Evolutionary conservation across 2,329 filamentous ascomycete species (phyloP).

Genomic region (Rhynchosporium graminicola): DNA sequence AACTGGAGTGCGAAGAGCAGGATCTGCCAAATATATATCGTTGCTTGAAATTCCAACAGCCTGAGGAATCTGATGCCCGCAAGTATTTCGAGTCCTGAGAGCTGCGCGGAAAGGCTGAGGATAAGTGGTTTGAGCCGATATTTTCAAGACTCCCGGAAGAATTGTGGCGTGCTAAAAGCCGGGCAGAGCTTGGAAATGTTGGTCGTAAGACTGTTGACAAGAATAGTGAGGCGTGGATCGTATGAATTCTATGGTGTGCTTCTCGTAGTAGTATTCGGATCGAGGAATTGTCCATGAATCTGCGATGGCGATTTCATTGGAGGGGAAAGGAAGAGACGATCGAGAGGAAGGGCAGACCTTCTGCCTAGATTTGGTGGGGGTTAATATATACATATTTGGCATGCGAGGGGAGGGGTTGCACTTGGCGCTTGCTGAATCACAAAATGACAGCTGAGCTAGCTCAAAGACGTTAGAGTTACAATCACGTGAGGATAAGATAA

Average conservation of each 20-base stretch:
- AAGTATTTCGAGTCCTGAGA: not conserved
- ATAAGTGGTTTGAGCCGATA: conserved; percentile 10
- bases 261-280: not conserved
- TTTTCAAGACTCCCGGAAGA: not conserved
- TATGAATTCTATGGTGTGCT: conserved; percentile 1
- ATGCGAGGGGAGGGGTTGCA: not conserved
- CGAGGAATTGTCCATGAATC: conserved; percentile 3
- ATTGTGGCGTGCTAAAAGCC: conserved; percentile 10
- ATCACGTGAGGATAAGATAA: conserved; percentile 7
- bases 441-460: not conserved
- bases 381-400: not conserved
- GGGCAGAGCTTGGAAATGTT: not conserved
- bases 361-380: not conserved
- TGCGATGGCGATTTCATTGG: not conserved
- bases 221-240: not conserved
- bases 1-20: not conserved
- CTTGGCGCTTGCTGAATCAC: conserved; percentile 6
- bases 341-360: not conserved
- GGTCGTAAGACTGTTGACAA: not conserved
- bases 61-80: not conserved
- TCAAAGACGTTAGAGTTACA: not conserved
- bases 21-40: not conserved
- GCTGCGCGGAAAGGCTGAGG: conserved; percentile 6
- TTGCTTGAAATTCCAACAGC: not conserved
- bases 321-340: not conserved